Conservation (phyloP, 2,329 filamentous ascomycete species). For the Incumbomyces delicatus region DNA sequence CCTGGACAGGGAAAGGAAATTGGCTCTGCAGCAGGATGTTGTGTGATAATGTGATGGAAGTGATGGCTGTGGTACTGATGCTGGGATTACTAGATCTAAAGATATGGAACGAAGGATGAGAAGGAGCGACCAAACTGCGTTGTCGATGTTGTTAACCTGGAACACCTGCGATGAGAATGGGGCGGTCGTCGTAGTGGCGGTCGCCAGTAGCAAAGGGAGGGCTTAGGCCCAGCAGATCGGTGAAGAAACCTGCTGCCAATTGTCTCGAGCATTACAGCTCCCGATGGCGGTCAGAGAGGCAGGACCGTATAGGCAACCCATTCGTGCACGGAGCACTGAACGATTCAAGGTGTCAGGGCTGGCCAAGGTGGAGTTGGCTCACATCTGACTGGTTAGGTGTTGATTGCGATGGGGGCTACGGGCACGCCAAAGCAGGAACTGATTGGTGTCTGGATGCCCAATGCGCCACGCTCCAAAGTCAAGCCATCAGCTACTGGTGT, state of each 20-base stretch:
- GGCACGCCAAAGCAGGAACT: constrained; percentile 5
- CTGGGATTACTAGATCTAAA: not conserved
- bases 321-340: not conserved
- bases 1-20: constrained; percentile 7
- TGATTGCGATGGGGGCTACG: constrained; percentile 5
- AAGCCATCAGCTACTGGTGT: not conserved
- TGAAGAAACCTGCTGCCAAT: no score
- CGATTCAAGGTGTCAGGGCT: no score
- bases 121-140: not conserved
- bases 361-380: no score
- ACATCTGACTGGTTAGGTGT: not conserved
- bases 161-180: not conserved
- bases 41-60: not conserved
- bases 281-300: no score
- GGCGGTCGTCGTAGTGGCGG: not conserved
- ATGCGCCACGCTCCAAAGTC: not conserved
- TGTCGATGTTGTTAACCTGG: not conserved
- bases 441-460: not conserved
- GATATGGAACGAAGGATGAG: not conserved
- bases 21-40: not conserved
- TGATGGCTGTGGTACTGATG: not conserved
- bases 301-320: no score
- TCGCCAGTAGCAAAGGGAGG: not conserved
- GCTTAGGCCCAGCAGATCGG: no score
- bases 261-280: no score